Conservation (phyloP, 371 early-diverging fungal species). For the Blyttiomyces sp. region DNA sequence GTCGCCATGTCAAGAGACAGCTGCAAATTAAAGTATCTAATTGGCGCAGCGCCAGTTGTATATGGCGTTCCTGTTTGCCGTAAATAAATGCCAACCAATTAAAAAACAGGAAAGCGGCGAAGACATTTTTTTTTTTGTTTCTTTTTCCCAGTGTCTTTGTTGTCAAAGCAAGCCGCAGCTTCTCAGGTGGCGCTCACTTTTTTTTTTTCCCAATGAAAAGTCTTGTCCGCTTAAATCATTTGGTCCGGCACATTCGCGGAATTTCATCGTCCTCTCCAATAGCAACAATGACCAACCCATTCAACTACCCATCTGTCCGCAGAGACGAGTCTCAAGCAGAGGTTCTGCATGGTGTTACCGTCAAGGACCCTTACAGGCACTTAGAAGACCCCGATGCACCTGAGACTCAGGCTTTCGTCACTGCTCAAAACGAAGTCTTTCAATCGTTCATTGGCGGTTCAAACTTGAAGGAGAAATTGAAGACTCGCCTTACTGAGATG, state of each 20-base stretch:
- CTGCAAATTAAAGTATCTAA: conserved; percentile 80
- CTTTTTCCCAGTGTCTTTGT: too few species aligned
- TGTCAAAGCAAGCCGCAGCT: too few species aligned
- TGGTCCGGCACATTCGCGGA: too few species aligned
- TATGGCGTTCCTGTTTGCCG: conserved; percentile 85
- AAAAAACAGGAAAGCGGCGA: too few species aligned
- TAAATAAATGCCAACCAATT: too few species aligned
- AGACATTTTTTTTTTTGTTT: too few species aligned
- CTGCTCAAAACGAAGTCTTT: conserved; percentile 33
- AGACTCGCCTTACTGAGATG: conserved; percentile 29
- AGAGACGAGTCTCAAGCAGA: conserved; percentile 46
- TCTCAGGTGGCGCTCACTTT: too few species aligned
- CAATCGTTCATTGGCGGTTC: conserved; percentile 15
- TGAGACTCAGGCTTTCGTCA: conserved; percentile 37
- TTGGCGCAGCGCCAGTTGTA: conserved; percentile 94
- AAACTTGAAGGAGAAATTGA: conserved; percentile 13
- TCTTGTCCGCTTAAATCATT: too few species aligned
- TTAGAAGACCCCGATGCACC: conserved; percentile 44
- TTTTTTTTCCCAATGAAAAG: too few species aligned
- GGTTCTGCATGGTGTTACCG: conserved; percentile 29
- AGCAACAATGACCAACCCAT: conserved; percentile 6
- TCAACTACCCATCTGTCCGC: conserved; percentile 16
- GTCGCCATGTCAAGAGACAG: conserved; percentile 68
- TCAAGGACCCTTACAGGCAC: conserved; percentile 39
- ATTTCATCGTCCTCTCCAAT: too few species aligned